Evolutionary conservation across 495 filamentous ascomycete species (phyloP), one percentile per base, ranked within the genome.

Genomic region (Aspergillus kassunensis): DNA sequence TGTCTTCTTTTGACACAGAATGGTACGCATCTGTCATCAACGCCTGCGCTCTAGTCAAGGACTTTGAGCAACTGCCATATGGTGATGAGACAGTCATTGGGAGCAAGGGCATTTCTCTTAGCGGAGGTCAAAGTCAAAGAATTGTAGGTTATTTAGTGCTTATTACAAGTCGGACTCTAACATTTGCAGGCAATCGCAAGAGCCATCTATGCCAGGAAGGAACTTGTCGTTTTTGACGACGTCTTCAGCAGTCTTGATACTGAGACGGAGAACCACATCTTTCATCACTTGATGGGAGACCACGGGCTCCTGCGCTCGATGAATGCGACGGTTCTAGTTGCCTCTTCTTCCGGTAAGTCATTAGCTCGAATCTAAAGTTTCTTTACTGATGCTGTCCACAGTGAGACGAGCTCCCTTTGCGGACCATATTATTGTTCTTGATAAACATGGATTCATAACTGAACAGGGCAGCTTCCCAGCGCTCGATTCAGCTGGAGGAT

Each of bases 61-160:
- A 87, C 60, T 62, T 87, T 36, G 63, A 64, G 39, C 73, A 73
- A 13, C 66, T 87, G 18, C 76, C 80, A 3, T 62, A 70, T 11
- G 81, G 77, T 0, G 81, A 88, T 55, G 63, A 75, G 27, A 87
- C 83, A 3, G 59, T 74, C 2, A 75, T 86, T 51, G 86, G 85
- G 8, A 83, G 77, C 66, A 81, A 81, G 49, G 86, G 85, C 0
- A 75, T 85, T 48, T 72, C 75, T 3, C 70, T 90, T 8, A 83
- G 79, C 55, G 84, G 84, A 9, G 86, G 85, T 0, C 85, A 89
- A 55, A 81, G 79, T 53, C 84, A 88, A 56, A 72, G 85, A 3
- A 73, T 88, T 48, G 73, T 72, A 54, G 57, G 70, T 62, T 10
- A n/a, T n/a, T n/a, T n/a, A n/a, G n/a, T n/a, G n/a, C n/a, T n/a